Base-by-base conservation (phyloP, 148 eudicot species). In the Mesembryanthemum crystallinum region DNA sequence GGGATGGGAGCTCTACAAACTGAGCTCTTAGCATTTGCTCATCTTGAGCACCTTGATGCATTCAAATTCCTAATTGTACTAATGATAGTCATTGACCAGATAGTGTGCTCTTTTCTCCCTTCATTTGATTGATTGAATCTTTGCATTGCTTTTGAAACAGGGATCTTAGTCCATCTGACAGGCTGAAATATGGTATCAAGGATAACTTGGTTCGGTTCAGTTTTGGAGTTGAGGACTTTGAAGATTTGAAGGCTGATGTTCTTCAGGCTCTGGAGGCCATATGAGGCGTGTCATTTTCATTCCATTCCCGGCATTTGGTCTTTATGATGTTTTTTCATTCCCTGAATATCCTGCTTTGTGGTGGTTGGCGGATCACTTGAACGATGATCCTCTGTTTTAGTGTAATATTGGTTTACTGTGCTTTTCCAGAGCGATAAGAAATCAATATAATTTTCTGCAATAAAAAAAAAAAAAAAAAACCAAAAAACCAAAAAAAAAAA, bases 151-250 rank as follows among this genome's bases (percentile, higher is more conserved):
- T 67, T 67, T 10, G 32, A 58, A 68, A 73, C 86, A 92, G 97
- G 97, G 97, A 92, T 82, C 90, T 92, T 25, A 75, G 83, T 73
- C 97, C 70, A 45, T 64, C 88, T 2, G 97, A 87, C 25, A 88
- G 97, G 82, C 86, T 85, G 33, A 88, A 87, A 77, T 86, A 90
- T 72, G 94, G 94, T 17, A 90, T 92, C 66, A 63, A 77, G 87
- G 94, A 92, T 81, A 92, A 81, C 80, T 74, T 92, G 88, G 84
- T 92, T 78, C 88, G 94, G 11, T 90, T 92, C 90, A 92, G 97
- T 86, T 92, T 92, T 76, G 97, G 97, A 47, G 77, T 88, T 14
- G 97, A 92, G 79, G 91, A 86, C 73, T 92, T 84, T 58, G 97
- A 87, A 75, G 97, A 92, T 77, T 70, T 92, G 87, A 82, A 88